Evolutionary conservation across 2,329 filamentous ascomycete species (phyloP).

Genomic region (Dactylellina sp.): DNA sequence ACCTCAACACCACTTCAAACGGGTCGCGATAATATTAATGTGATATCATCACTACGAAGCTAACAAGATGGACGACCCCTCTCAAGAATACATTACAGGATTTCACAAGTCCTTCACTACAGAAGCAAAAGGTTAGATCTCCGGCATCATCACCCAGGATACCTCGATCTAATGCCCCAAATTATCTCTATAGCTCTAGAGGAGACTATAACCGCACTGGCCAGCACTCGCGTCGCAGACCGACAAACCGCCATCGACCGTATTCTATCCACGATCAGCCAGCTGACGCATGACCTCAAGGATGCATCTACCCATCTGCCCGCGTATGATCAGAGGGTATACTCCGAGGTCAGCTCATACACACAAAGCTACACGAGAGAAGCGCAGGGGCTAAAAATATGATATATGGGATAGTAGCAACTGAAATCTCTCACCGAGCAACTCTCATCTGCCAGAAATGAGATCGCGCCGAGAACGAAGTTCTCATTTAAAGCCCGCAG

Average conservation of each 20-base stretch:
- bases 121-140: conserved; percentile 10
- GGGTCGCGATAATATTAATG: neutral
- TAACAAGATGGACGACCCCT: conserved; percentile 8
- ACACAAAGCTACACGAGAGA: neutral
- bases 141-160: too few species aligned
- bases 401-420: conserved; percentile 32
- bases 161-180: too few species aligned
- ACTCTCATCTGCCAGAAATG: conserved; percentile 12
- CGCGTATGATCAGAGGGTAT: conserved; percentile 88
- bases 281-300: conserved; percentile 83
- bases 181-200: conserved; percentile 80
- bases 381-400: conserved; percentile 3
- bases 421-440: conserved; percentile 24
- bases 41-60: too few species aligned
- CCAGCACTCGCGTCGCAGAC: conserved; percentile 74
- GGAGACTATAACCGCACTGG: conserved; percentile 77
- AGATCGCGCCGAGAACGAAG: conserved; percentile 24
- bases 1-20: conserved; percentile 3
- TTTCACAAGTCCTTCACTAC: conserved; percentile 44
- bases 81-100: neutral
- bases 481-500: conserved; percentile 43
- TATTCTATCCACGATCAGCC: conserved; percentile 81
- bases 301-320: conserved; percentile 85
- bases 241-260: conserved; percentile 83
- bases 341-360: conserved; percentile 74